phyloP scores from a whole-genome alignment of 805 yeast species.

The Henningerozyma blattae region DNA sequence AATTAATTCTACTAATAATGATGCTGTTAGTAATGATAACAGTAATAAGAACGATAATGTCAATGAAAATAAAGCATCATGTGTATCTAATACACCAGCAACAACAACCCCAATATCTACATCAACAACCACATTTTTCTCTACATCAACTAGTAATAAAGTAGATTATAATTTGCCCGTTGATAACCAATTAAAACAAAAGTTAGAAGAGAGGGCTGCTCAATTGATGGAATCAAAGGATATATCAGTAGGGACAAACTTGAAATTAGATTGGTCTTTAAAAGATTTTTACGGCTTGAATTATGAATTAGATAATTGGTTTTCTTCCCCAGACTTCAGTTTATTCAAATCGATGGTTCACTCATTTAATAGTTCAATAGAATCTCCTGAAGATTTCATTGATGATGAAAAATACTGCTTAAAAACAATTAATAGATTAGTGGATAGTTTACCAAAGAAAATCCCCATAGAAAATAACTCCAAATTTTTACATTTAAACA shows the following conservation, averaged over 20 bases:
- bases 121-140: not conserved
- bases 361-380: constrained; percentile 8
- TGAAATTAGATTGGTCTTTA: constrained; percentile 34
- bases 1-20: too few species aligned
- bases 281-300: constrained; percentile 26
- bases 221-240: constrained; percentile 12
- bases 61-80: not conserved
- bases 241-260: constrained; percentile 20
- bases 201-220: constrained; percentile 26
- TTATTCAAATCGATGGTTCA: constrained; percentile 7
- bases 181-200: constrained; percentile 24
- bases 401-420: constrained; percentile 11
- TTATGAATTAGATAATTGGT: constrained; percentile 39
- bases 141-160: too few species aligned
- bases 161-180: constrained; percentile 25
- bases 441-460: not conserved
- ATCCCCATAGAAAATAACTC: not conserved
- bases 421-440: constrained; percentile 1
- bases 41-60: not conserved
- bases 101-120: not conserved
- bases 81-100: not conserved
- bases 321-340: constrained; percentile 22
- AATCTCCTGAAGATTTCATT: constrained; percentile 6
- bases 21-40: too few species aligned
- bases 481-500: too few species aligned